Percentiles rank a stretch among this genome's conserved stretches.
Evolutionary conservation across 2,329 filamentous ascomycete species (phyloP).

Genomic region (Colletotrichum graminicola): DNA sequence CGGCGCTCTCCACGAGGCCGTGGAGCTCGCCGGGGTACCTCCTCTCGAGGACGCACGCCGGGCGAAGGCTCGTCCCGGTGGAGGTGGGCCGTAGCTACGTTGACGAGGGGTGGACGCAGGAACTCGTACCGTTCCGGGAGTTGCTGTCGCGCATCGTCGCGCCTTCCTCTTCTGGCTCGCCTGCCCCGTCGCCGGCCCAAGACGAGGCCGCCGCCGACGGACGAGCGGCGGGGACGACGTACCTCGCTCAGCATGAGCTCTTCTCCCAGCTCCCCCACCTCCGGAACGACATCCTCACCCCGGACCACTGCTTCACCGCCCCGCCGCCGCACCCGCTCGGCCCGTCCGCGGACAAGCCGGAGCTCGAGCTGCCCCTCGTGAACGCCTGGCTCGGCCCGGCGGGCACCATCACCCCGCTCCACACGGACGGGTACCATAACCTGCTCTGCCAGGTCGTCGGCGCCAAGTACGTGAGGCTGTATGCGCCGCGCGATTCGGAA

Average conservation of each 20-base stretch:
- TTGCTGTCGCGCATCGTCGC: conserved; percentile 75
- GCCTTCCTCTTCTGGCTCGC: not conserved
- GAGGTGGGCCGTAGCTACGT: conserved; percentile 91
- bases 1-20: conserved; percentile 73
- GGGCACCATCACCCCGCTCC: conserved; percentile 89
- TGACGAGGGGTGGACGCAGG: conserved; percentile 86
- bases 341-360: conserved; percentile 23
- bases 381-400: conserved; percentile 95
- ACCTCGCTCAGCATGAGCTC: conserved; percentile 93
- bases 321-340: conserved; percentile 69
- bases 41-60: conserved; percentile 78
- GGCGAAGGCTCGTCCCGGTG: conserved; percentile 84
- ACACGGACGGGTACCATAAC: conserved; percentile 96
- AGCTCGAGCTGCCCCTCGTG: conserved; percentile 52
- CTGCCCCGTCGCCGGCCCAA: not conserved
- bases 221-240: conserved; percentile 55
- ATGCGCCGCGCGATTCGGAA: conserved; percentile 73
- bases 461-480: conserved; percentile 90
- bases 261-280: conserved; percentile 85
- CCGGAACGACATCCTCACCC: conserved; percentile 79
- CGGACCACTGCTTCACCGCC: conserved; percentile 85
- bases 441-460: conserved; percentile 91
- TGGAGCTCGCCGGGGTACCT: conserved; percentile 85
- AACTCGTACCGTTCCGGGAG: conserved; percentile 78
- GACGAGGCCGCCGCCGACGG: not conserved